Percentiles rank a stretch among this genome's conserved stretches.
Conservation (phyloP, 1,284 basidiomycete species). For the Irpex sp. region DNA sequence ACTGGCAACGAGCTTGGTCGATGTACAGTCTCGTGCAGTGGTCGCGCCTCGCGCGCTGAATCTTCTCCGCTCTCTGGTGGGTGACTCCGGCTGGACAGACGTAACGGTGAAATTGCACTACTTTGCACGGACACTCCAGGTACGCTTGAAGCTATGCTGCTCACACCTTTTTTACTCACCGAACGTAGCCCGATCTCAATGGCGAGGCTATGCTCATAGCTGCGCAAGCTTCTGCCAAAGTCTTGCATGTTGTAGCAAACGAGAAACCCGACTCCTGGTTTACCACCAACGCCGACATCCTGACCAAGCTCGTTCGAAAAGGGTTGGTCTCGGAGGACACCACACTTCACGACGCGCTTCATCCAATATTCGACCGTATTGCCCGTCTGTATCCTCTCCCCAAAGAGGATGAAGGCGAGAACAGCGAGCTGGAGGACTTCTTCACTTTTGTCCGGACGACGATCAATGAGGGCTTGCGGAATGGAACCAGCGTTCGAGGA, state of each 20-base stretch:
- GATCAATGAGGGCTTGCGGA: slow-evolving; percentile 81
- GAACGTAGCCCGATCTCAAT: slow-evolving; percentile 56
- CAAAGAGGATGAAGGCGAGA: slow-evolving; percentile 74
- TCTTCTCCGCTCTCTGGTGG: slow-evolving; percentile 81
- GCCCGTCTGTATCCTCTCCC: slow-evolving; percentile 80
- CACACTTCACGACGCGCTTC: slow-evolving; percentile 73
- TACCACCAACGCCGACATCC: slow-evolving; percentile 65
- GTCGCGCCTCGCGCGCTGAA: slow-evolving; percentile 77
- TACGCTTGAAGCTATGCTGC: slow-evolving; percentile 31
- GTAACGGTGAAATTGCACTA: slow-evolving; percentile 91
- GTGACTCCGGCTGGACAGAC: slow-evolving; percentile 86
- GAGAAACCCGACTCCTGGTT: slow-evolving; percentile 90
- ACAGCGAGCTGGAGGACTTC: slow-evolving; percentile 71
- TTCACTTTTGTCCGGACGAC: slow-evolving; percentile 74
- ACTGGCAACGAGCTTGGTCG: slow-evolving; percentile 74
- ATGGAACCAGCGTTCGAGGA: slow-evolving; percentile 69
- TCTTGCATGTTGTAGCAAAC: slow-evolving; percentile 83
- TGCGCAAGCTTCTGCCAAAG: slow-evolving; percentile 85
- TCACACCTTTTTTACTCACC: background rate
- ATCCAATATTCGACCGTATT: slow-evolving; percentile 85
- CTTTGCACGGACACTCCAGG: slow-evolving; percentile 82
- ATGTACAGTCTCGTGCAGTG: slow-evolving; percentile 59
- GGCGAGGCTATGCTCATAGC: slow-evolving; percentile 62
- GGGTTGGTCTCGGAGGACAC: slow-evolving; percentile 79
- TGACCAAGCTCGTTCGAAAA: slow-evolving; percentile 90